Conservation (phyloP, 441 rosid species). For the Flueggea neowawraea region DNA sequence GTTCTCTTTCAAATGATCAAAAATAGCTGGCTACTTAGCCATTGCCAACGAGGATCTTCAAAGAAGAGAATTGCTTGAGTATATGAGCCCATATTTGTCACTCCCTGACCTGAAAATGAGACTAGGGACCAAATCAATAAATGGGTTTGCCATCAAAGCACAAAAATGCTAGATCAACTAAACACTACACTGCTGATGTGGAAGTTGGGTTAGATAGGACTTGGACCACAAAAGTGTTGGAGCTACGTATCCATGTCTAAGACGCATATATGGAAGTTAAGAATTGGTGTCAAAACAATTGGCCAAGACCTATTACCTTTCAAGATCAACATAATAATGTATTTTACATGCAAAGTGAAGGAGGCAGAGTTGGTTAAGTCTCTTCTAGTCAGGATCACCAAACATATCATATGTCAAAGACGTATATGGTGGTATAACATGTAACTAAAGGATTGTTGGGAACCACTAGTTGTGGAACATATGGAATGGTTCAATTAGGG, state of each 20-base stretch:
- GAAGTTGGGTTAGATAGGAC: not conserved
- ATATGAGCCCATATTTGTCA: not conserved
- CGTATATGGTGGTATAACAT: no score
- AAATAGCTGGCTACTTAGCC: conserved; percentile 1
- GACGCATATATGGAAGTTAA: conserved; percentile 8
- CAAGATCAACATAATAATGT: no score
- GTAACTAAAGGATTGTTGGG: not conserved
- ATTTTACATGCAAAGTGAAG: conserved; percentile 2
- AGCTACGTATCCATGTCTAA: conserved; percentile 2
- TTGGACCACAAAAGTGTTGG: conserved; percentile 16
- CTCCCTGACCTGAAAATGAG: not conserved
- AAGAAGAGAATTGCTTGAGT: not conserved
- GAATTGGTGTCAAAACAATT: not conserved
- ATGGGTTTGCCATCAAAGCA: not conserved
- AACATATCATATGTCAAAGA: conserved; percentile 25
- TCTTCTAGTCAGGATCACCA: conserved; percentile 17
- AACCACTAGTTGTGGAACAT: conserved; percentile 15
- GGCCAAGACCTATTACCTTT: no score
- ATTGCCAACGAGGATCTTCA: not conserved
- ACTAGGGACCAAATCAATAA: conserved; percentile 3
- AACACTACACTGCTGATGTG: conserved; percentile 4
- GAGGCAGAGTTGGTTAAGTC: conserved; percentile 9
- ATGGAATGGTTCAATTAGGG: conserved; percentile 16
- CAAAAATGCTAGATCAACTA: conserved; percentile 6
- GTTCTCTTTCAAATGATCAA: no score